A percentile compares a stretch with the other conserved stretches of the same genome.
These are phyloP conservation scores for Trichosporon coremiiforme DNA, from an alignment of 1,284 basidiomycete species.

Conservation along the genomic window DNA sequence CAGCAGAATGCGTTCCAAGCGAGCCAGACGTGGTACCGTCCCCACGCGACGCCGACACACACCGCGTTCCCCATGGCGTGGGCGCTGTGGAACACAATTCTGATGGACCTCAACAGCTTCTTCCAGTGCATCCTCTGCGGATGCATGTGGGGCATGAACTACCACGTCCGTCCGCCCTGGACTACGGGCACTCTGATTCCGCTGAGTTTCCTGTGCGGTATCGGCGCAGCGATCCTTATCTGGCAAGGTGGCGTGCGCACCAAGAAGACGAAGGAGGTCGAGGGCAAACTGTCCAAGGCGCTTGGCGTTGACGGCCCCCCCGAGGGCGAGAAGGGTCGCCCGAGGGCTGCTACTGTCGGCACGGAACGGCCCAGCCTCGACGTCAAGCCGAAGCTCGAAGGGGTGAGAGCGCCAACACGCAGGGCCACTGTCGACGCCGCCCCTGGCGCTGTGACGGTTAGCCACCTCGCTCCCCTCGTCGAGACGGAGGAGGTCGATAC, in stretches of 20 bases:
- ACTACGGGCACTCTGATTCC: conserved; percentile 72
- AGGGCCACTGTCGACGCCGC: background rate
- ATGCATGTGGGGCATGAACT: conserved; percentile 76
- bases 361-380: background rate
- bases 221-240: conserved; percentile 72
- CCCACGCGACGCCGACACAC: conserved; percentile 83
- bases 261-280: conserved; percentile 73
- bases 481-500: background rate
- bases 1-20: conserved; percentile 57
- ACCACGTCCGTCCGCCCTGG: conserved; percentile 58
- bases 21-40: conserved; percentile 77
- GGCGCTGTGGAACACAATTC: conserved; percentile 55
- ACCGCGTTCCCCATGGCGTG: conserved; percentile 77
- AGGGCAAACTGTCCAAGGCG: conserved; percentile 68
- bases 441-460: background rate
- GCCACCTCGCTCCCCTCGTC: background rate
- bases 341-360: conserved; percentile 10
- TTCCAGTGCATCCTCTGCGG: conserved; percentile 76
- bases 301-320: conserved; percentile 58
- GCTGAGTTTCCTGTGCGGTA: conserved; percentile 75
- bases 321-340: background rate
- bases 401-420: background rate
- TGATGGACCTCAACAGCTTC: conserved; percentile 77
- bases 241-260: conserved; percentile 74
- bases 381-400: background rate